phyloP scores from a whole-genome alignment of 352 stramenopile genomes.

The Ophiocytium majus region DNA sequence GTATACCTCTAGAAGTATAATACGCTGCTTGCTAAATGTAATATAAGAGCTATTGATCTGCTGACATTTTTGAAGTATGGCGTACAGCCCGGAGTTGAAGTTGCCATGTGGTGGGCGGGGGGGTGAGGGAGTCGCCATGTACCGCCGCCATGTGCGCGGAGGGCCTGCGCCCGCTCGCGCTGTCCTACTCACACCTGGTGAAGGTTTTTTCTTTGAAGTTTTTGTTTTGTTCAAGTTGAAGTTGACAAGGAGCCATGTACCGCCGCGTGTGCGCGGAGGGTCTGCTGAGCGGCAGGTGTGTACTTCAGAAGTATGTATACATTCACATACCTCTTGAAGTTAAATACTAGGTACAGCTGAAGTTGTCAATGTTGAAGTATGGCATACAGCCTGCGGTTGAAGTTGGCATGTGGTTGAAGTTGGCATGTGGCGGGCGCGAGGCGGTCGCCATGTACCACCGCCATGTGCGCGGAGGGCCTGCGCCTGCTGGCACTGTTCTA shows the following conservation, averaged over 20 bases:
- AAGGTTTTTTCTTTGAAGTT: conserved; percentile 25
- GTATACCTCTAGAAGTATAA: no score
- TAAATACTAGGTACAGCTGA: no score
- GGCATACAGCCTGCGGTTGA: conserved; percentile 23
- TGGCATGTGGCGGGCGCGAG: conserved; percentile 37
- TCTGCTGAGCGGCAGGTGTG: conserved; percentile 12
- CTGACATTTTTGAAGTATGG: no score
- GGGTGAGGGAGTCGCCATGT: conserved; percentile 32
- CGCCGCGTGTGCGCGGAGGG: conserved; percentile 27
- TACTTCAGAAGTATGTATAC: no score
- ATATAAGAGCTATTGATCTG: no score
- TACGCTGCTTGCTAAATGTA: no score
- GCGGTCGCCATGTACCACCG: conserved; percentile 32
- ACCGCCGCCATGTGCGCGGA: conserved; percentile 30
- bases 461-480: conserved; percentile 21
- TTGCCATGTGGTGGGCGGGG: conserved; percentile 40
- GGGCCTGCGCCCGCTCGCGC: conserved; percentile 27
- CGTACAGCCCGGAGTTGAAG: conserved; percentile 26
- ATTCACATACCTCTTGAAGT: no score
- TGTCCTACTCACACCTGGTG: conserved; percentile 40
- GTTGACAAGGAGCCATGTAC: conserved; percentile 20
- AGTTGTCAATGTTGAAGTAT: no score
- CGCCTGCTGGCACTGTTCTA: conserved; percentile 38
- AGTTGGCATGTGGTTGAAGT: conserved; percentile 38
- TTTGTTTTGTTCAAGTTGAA: conserved; percentile 28